Base-by-base conservation (phyloP, 177 flowering plant species). In the Vitis hybrid region DNA sequence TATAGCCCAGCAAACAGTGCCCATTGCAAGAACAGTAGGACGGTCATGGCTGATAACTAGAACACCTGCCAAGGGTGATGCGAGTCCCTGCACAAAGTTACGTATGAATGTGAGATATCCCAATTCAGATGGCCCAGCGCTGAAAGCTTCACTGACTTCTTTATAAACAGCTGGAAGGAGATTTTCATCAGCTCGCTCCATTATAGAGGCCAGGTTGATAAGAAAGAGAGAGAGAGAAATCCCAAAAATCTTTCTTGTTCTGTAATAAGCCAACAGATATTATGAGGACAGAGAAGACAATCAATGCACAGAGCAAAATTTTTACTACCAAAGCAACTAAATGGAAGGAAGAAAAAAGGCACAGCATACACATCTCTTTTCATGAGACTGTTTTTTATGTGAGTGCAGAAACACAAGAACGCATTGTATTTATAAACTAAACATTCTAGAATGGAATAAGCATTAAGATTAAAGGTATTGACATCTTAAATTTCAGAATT, bases 171-270 rank as follows among this genome's bases (percentile, higher is more conserved):
- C 66, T 54, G 98, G 98, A 26, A 93, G 92, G 60, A 95, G 96
- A 81, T 91, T 90, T 75, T 95, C 99, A 76, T 95, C 98, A 23
- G 99, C 94, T 60, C 96, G 89, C 82, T 95, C 99, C 98, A 95
- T 91, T 67, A 95, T 84, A 34, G 98, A 80, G 56, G 94, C 99
- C 86, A 95, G 34, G 82, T 95, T 95, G 79, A 95, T 91, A 55
- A 95, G 92, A 65, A 95, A 80, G 51, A 95, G 83, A 21, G 99
- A 92, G 9, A 94, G 82, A 48, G 98, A 92, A 56, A 94, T 66
- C 66, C 98, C 98, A 72, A 86, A 91, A 51, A 94, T 39, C 79
- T 76, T 86, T 74, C 79, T 80, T 56, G 80, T 74, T 64, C 94
- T 91, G 91, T 72, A 15, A 69, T 14, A 50, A 23, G 57, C 15